Percentiles rank a stretch among this genome's conserved stretches.
Conservation (phyloP, 2,329 filamentous ascomycete genomes). For the Exophiala phaeomuriformis region DNA sequence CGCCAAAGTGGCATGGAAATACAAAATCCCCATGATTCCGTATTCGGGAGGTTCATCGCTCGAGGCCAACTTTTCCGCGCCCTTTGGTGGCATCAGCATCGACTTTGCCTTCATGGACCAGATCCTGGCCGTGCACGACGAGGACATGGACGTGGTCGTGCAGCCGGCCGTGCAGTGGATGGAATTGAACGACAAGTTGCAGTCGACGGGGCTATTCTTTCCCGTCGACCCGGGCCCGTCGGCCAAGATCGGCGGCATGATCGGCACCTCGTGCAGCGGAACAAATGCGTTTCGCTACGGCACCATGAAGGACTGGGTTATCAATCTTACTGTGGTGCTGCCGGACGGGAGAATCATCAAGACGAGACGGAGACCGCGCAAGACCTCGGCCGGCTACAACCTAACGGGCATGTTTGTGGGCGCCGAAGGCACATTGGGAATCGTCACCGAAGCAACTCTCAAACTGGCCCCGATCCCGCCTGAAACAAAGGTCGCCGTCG, state of each 20-base stretch:
- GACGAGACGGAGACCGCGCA: slow-evolving; percentile 64
- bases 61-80: slow-evolving; percentile 84
- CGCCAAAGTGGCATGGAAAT: slow-evolving; percentile 66
- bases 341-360: slow-evolving; percentile 63
- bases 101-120: slow-evolving; percentile 85
- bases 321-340: slow-evolving; percentile 63
- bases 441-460: slow-evolving; percentile 76
- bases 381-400: slow-evolving; percentile 77
- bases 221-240: slow-evolving; percentile 76
- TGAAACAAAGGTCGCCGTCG: slow-evolving; percentile 69
- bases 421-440: slow-evolving; percentile 70
- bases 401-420: slow-evolving; percentile 73
- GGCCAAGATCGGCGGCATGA: slow-evolving; percentile 52
- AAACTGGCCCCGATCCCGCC: slow-evolving; percentile 72
- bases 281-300: slow-evolving; percentile 59
- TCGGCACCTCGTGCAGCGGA: slow-evolving; percentile 61
- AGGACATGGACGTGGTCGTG: slow-evolving; percentile 88
- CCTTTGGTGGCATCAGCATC: slow-evolving; percentile 78
- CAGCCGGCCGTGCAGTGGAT: slow-evolving; percentile 92
- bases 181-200: slow-evolving; percentile 69
- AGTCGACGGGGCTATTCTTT: slow-evolving; percentile 74
- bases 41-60: slow-evolving; percentile 81
- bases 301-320: slow-evolving; percentile 69
- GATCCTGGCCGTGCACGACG: slow-evolving; percentile 69
- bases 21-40: slow-evolving; percentile 75